Conservation (phyloP, 2,329 filamentous ascomycete species). For the Ophiostoma tasmaniense region DNA sequence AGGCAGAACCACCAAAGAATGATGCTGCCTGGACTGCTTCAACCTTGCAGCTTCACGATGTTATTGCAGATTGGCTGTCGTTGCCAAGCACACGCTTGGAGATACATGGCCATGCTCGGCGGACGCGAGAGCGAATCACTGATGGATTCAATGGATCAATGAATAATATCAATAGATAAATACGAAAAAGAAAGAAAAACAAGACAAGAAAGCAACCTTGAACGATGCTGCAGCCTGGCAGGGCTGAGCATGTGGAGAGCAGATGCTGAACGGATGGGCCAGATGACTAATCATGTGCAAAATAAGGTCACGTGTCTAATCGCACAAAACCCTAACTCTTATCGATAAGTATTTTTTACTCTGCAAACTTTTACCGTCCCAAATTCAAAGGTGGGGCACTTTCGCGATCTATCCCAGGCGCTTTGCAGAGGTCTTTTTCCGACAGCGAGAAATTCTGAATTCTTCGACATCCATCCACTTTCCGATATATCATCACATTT, state of each 20-base stretch:
- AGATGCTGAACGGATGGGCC: neutral
- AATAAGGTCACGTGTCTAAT: neutral
- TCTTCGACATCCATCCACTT: constrained; percentile 18
- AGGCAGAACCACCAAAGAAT: neutral
- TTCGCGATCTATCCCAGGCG: constrained; percentile 8
- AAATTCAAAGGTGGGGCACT: constrained; percentile 14
- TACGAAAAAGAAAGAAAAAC: neutral
- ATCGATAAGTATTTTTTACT: constrained; percentile 2
- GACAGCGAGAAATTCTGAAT: neutral
- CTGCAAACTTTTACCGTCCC: constrained; percentile 4
- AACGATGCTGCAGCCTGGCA: neutral
- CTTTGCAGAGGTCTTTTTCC: constrained; percentile 7
- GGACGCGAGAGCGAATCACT: neutral
- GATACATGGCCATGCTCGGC: neutral
- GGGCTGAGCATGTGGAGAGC: neutral
- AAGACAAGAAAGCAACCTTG: neutral
- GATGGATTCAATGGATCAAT: neutral
- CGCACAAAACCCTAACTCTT: constrained; percentile 7
- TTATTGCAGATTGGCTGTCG: neutral
- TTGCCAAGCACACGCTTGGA: neutral
- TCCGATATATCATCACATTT: neutral
- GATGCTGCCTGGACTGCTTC: neutral
- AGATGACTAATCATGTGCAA: neutral
- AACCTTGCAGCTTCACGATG: neutral
- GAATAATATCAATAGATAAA: neutral